Base-by-base conservation (phyloP, 768 basidiomycete genomes). In the Russula compacta region DNA sequence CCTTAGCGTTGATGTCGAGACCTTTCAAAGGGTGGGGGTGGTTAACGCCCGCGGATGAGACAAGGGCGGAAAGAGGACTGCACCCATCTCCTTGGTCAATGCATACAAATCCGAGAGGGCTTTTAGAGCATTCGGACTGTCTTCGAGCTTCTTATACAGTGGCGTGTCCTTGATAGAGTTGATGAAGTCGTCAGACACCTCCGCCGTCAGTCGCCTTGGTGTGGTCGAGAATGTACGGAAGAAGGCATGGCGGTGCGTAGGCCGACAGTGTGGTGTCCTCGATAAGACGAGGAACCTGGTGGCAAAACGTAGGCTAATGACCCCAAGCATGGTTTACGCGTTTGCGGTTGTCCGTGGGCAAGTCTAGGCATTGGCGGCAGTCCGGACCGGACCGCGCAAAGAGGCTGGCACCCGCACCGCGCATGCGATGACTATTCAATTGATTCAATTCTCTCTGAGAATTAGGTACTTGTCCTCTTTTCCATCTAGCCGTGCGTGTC, bases 401-500 rank as follows among this genome's bases (percentile, higher is more conserved):
- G 24, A 29, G 24, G 24, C 24, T 29, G 2, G 24, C 24, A 29
- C 24, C 24, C 1, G 24, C 24, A 29, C 24, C 24, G 24, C 24
- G 3, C 24, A 29, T 29, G 24, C 3, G 92, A 95, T 71, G 97
- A 98, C 72, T 95, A 89, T 72, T 93, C 90, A 0, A 82, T 95
- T 56, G 90, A 94, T 60, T 82, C 90, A 5, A 95, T 98, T 66
- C 81, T 95, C 29, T 89, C 92, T 15, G 92, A 93, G 69, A 95
- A 95, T 69, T 91, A 93, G 79, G 90, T 85, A 66, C 42, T 72
- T 40, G n/a, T 14, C n/a, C 24, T 38, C 43, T 14, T 29, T 60
- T 15, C 8, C 24, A 35, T 43, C 14, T 46, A 21, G 14, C 51
- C 32, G n/a, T 43, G 15, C 17, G 21, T 24, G 6, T 17, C 35